phyloP scores from a whole-genome alignment of 2,329 filamentous ascomycete species.

The Fonsecaea pugnacius region DNA sequence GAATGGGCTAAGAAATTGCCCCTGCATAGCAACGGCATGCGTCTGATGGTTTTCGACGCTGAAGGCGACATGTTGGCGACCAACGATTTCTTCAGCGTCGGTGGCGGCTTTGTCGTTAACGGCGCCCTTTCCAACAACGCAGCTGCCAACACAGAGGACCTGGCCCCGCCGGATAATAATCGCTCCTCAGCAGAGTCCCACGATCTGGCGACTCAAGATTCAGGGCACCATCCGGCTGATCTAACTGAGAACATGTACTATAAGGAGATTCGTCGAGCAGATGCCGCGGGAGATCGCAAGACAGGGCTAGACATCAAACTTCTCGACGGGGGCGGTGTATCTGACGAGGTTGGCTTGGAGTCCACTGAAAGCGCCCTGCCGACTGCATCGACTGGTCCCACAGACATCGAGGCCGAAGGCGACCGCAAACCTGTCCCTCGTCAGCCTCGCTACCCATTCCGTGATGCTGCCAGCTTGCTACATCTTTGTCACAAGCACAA shows the following conservation, averaged over 20 bases:
- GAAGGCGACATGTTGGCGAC: slow-evolving; percentile 31
- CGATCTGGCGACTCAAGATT: slow-evolving; percentile 5
- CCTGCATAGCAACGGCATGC: slow-evolving; percentile 32
- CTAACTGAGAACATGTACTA: slow-evolving; percentile 30
- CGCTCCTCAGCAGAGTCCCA: background rate
- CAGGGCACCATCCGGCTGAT: slow-evolving; percentile 26
- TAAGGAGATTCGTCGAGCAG: slow-evolving; percentile 28
- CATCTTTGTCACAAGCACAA: slow-evolving; percentile 32
- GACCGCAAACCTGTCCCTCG: background rate
- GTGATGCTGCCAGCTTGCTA: slow-evolving; percentile 28
- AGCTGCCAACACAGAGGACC: background rate
- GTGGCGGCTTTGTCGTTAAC: slow-evolving; percentile 34
- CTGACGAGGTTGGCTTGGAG: slow-evolving; percentile 1
- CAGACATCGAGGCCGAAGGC: background rate
- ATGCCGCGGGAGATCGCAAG: slow-evolving; percentile 25
- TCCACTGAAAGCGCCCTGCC: background rate
- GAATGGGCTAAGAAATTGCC: slow-evolving; percentile 33
- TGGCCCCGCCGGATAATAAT: background rate
- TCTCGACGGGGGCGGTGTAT: background rate
- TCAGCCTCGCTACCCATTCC: slow-evolving; percentile 30
- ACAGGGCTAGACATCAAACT: slow-evolving; percentile 13
- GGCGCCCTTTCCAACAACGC: slow-evolving; percentile 18
- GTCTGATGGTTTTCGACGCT: slow-evolving; percentile 30
- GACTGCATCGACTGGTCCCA: background rate
- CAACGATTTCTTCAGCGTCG: slow-evolving; percentile 33